Evolutionary conservation across 192 early-diverging fungal species (phyloP).

Genomic region (Podochytrium sp.): DNA sequence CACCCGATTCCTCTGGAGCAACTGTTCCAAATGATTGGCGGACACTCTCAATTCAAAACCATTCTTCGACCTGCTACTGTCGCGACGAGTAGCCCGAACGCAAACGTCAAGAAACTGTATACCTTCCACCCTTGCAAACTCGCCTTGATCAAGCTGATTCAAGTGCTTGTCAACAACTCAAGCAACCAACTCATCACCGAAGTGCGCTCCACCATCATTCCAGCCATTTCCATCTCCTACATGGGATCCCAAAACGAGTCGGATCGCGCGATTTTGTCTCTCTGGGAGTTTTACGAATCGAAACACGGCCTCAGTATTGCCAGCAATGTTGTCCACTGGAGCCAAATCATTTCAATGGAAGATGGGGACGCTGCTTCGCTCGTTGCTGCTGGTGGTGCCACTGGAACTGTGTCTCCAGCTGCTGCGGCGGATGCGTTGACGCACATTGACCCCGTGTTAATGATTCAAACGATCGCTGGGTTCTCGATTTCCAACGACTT

Average conservation of each 20-base stretch:
- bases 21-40: constrained; percentile 45
- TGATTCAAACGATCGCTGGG: constrained; percentile 63
- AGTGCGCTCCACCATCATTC: constrained; percentile 2
- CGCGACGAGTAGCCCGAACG: not conserved
- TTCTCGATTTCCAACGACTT: constrained; percentile 54
- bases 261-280: constrained; percentile 60
- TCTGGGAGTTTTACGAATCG: constrained; percentile 62
- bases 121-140: constrained; percentile 41
- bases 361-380: constrained; percentile 21
- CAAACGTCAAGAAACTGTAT: not conserved
- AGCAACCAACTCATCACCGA: not conserved
- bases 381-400: constrained; percentile 37
- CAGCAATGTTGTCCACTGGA: constrained; percentile 61
- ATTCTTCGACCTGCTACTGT: constrained; percentile 34
- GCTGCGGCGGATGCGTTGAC: constrained; percentile 58
- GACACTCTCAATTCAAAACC: constrained; percentile 41
- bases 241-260: constrained; percentile 55
- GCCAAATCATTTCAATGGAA: constrained; percentile 40
- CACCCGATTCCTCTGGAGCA: constrained; percentile 36
- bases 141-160: constrained; percentile 55
- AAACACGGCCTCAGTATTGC: constrained; percentile 63
- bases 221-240: constrained; percentile 45
- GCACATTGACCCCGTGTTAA: constrained; percentile 64
- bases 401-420: constrained; percentile 28
- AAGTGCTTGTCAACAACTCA: constrained; percentile 42